Evolutionary conservation across 495 filamentous ascomycete species (phyloP), one percentile per base, ranked within the genome.

Genomic region (Elaphomyces granulatus): DNA sequence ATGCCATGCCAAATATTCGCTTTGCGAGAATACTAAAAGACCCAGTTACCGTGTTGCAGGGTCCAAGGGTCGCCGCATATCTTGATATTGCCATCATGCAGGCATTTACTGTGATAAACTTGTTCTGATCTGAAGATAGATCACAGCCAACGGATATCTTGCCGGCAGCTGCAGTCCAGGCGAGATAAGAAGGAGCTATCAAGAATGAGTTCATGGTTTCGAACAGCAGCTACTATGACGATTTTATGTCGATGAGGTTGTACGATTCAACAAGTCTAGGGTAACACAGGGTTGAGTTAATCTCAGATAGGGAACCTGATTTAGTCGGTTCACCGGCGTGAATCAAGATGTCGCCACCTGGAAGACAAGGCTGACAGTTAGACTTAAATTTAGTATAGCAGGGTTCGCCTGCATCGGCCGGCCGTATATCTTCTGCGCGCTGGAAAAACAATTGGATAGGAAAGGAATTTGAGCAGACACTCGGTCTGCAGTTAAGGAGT

Each of bases 241-340:
- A n/a, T 64, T 57, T 85, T 85, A 38, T 76, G 60, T 33, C 53
- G 52, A 50, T 87, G 82, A 6, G 71, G 67, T 10, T 74, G 61
- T 8, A 53, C 52, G 14, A 53, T 46, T 12, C 87, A 59, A 81
- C 83, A 88, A 48, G 74, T 70, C 20, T n/a, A n/a, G n/a, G n/a
- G n/a, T n/a, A n/a, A n/a, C n/a, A n/a, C n/a, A 85, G 43, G 46
- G 74, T 68, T 15, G 48, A 58, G 52, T 77, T 71, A 8, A 88
- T 68, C 35, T 78, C 72, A 2, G 58, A 47, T 3, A 63, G 53
- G 9, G 65, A 75, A 12, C 83, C 83, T 3, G 55, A 62, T 42
- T 77, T 71, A 3, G 74, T 77, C 50, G 86, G 52, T 55, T 90
- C 83, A 7, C 84, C 83, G 12, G 78, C 77, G 54, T 87, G 83